Evolutionary conservation across 2,329 filamentous ascomycete genomes (phyloP), one percentile per base, ranked within the genome.

Genomic region (Sporothrix brunneoviolacea): DNA sequence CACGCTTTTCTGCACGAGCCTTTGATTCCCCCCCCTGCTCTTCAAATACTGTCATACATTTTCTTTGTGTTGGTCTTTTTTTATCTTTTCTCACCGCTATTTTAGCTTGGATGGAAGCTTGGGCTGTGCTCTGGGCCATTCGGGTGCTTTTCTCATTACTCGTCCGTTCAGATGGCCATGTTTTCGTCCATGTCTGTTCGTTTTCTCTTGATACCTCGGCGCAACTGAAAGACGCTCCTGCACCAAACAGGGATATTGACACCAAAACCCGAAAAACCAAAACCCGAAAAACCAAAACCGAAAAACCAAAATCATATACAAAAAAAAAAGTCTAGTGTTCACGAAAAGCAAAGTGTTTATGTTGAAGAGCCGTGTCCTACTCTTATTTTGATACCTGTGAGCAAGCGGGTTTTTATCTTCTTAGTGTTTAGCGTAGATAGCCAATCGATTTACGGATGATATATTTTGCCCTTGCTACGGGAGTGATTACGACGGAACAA

Each of bases 1-100:
- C 46, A 52, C 28, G 19, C 36, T 42, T 53, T 41, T 37, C 37
- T 40, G 44, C 36, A 52, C 49, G 54, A 54, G 43, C 49, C 51
- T 54, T 53, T 56, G 47, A 54, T 54, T 54, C 52, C 54, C 54
- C 52, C 49, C 27, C 40, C 40, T 55, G 49, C 40, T 30, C 39
- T 42, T 45, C n/a, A 16, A 32, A 13, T 24, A 8, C 5, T 39
- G 19, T 27, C 28, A 33, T 21, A 22, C 33, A 27, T 28, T 40
- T 44, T 27, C 18, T 50, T 37, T 50, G 39, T 39, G 8, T n/a
- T 4, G 6, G 13, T 16, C 10, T 33, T 19, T 3, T 19, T 4
- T n/a, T 33, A 16, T 15, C 12, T 47, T 40, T 3, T 9, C 22
- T 18, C 30, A 4, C 13, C 32, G 15, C 18, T 37, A 18, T 16